Conservation (phyloP, 2,329 filamentous ascomycete species). For the Ceratocystis albifundus region DNA sequence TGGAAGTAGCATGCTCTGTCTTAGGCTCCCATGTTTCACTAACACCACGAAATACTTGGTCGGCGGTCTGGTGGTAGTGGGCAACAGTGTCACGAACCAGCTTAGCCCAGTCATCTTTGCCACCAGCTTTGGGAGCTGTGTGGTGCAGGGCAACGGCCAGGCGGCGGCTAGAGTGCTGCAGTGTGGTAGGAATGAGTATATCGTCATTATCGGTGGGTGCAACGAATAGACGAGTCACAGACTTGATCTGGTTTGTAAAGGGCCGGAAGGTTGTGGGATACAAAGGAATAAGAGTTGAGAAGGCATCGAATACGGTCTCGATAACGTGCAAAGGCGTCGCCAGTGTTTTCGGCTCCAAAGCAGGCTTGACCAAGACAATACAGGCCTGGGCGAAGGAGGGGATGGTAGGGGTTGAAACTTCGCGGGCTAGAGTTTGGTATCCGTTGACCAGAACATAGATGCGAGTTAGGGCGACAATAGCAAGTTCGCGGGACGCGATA, state of each 20-base stretch:
- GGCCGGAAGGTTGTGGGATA: slow-evolving; percentile 77
- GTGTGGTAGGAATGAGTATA: slow-evolving; percentile 38
- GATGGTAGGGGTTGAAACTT: slow-evolving; percentile 75
- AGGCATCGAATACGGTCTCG: slow-evolving; percentile 58
- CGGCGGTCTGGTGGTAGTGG: slow-evolving; percentile 57
- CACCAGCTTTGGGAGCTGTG: slow-evolving; percentile 68
- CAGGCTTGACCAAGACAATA: slow-evolving; percentile 50
- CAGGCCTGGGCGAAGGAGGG: slow-evolving; percentile 63
- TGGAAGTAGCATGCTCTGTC: slow-evolving; percentile 37
- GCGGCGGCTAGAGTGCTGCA: slow-evolving; percentile 48
- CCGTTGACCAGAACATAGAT: slow-evolving; percentile 75
- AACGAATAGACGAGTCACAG: slow-evolving; percentile 48
- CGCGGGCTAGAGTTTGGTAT: slow-evolving; percentile 70
- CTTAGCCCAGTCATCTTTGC: slow-evolving; percentile 66
- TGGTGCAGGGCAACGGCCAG: slow-evolving; percentile 62
- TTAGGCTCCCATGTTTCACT: slow-evolving; percentile 71
- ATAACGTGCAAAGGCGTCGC: slow-evolving; percentile 40
- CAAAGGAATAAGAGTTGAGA: slow-evolving; percentile 60
- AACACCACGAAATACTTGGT: slow-evolving; percentile 66
- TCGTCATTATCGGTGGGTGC: slow-evolving; percentile 50
- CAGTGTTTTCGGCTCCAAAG: slow-evolving; percentile 31
- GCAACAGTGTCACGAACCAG: slow-evolving; percentile 50
- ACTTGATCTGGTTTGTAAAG: slow-evolving; percentile 55
- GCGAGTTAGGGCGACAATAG: slow-evolving; percentile 63
- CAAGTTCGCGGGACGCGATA: slow-evolving; percentile 60